A percentile compares a stretch with the other conserved stretches of the same genome.
phyloP scores from a whole-genome alignment of 805 yeast species.

The Babjeviella inositovora region DNA sequence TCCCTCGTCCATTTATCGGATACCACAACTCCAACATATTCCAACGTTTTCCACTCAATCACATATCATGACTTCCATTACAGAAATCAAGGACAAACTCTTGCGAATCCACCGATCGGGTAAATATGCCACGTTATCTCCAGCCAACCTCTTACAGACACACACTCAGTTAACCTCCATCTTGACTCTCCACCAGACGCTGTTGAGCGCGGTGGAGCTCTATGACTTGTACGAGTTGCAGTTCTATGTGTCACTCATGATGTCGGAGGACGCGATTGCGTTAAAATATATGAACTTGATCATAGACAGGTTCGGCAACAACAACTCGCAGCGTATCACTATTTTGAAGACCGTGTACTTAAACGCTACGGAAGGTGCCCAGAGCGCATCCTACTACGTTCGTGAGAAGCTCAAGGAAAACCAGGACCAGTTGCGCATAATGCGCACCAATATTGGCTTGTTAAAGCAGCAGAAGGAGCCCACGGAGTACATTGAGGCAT shows the following conservation, averaged over 20 bases:
- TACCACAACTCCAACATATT: too few relatives aligned
- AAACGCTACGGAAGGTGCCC: conserved; percentile 33
- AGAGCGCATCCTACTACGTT: conserved; percentile 18
- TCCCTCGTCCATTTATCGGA: too few relatives aligned
- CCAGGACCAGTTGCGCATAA: conserved; percentile 6
- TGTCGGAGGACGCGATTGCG: conserved; percentile 45
- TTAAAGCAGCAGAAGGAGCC: conserved; percentile 7
- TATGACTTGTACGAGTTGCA: conserved; percentile 55
- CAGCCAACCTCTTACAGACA: conserved; percentile 22
- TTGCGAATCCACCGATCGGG: conserved; percentile 32
- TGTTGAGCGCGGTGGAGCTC: conserved; percentile 19
- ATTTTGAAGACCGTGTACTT: conserved; percentile 36
- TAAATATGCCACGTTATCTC: conserved; percentile 28
- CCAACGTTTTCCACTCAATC: too few relatives aligned
- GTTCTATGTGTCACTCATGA: conserved; percentile 44
- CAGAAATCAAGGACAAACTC: conserved; percentile 26
- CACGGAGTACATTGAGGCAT: conserved; percentile 33
- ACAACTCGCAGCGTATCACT: conserved; percentile 36
- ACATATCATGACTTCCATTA: too few relatives aligned
- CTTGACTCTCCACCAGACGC: conserved; percentile 12
- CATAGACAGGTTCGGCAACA: conserved; percentile 50
- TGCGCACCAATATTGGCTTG: conserved; percentile 8
- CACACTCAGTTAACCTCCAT: conserved; percentile 20
- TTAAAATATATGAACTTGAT: conserved; percentile 54
- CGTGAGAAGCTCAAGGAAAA: conserved; percentile 10